Base-by-base conservation (phyloP, 2,329 filamentous ascomycete genomes). In the Aspergillus alliaceus region DNA sequence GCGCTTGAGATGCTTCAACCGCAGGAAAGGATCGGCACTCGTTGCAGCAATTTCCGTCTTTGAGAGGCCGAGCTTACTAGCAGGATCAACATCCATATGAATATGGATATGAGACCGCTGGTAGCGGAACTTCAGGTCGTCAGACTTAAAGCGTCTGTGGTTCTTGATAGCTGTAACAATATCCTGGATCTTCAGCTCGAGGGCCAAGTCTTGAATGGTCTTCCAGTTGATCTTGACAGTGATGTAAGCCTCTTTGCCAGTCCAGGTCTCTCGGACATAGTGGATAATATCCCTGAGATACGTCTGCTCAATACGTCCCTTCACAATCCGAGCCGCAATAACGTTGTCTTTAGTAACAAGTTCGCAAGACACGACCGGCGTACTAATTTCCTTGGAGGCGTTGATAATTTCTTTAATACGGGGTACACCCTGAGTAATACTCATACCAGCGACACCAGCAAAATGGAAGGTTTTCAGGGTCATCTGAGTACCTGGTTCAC, bases 331-430 rank as follows among this genome's bases (percentile, higher is more conserved):
- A n/a, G 93, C 95, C 2, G 90, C 91, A 63, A 88, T 84, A 54
- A 95, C 86, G 63, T 89, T 85, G 54, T 84, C 79, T 59, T 87
- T 86, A 69, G 92, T 95, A 62, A 91, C 83, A 5, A 98, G 81
- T 4, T 90, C 88, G 69, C 95, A 98, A 6, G 85, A 87, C 65
- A 99, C 96, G 70, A 99, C 89, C 0, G 95, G 95, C 0, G 95
- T 99, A 73, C 90, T 96, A 75, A 99, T 99, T 50, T 82, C 81
- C 73, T 92, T 96, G 8, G 92, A 96, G 6, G 95, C 95, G 77
- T 99, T 99, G 86, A 99, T 99, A 65, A 99, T 99, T 82, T 99
- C 95, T 79, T 99, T 99, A 80, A 99, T 99, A 87, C 95, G 93
- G 1, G 95, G 95, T 6, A 99, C 95, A 90, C 95, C 95, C 71